Evolutionary conservation across 148 eudicot genomes (phyloP).

Genomic region (Euryodendron excelsum): DNA sequence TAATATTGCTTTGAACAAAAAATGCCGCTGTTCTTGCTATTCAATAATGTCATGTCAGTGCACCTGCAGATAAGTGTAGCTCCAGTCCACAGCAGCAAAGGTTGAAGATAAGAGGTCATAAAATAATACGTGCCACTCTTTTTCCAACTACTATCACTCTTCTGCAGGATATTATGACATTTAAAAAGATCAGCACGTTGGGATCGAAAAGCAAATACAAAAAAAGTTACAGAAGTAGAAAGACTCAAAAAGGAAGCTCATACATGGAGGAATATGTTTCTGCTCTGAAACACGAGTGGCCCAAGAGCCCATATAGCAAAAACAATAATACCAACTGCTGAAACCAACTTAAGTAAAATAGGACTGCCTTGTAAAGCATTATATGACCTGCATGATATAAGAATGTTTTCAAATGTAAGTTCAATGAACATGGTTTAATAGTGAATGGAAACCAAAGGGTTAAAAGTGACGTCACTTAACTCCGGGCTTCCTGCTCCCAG

Average conservation of each 20-base stretch:
- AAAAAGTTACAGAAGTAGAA: background rate
- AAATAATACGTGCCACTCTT: constrained; percentile 73
- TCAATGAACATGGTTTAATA: background rate
- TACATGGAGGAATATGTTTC: constrained; percentile 64
- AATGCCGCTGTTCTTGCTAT: background rate
- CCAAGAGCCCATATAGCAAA: constrained; percentile 86
- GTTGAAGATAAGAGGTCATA: constrained; percentile 77
- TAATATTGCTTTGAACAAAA: background rate
- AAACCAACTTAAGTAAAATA: constrained; percentile 51
- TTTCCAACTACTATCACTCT: constrained; percentile 71
- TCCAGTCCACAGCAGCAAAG: constrained; percentile 85
- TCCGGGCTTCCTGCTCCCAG: background rate
- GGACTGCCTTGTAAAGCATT: constrained; percentile 57
- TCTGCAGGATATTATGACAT: constrained; percentile 42
- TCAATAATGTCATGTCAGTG: constrained; percentile 9
- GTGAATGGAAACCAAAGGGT: background rate
- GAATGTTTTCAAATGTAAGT: background rate
- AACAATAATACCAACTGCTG: constrained; percentile 62
- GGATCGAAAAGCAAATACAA: constrained; percentile 3
- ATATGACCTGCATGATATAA: constrained; percentile 52
- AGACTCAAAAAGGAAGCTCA: constrained; percentile 16
- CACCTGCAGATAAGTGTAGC: constrained; percentile 86
- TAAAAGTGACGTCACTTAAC: background rate
- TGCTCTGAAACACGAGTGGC: constrained; percentile 61
- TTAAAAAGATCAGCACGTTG: background rate